These are phyloP conservation scores for Trifolium dubium DNA, from an alignment of 306 rosid species.

Conservation along the genomic window DNA sequence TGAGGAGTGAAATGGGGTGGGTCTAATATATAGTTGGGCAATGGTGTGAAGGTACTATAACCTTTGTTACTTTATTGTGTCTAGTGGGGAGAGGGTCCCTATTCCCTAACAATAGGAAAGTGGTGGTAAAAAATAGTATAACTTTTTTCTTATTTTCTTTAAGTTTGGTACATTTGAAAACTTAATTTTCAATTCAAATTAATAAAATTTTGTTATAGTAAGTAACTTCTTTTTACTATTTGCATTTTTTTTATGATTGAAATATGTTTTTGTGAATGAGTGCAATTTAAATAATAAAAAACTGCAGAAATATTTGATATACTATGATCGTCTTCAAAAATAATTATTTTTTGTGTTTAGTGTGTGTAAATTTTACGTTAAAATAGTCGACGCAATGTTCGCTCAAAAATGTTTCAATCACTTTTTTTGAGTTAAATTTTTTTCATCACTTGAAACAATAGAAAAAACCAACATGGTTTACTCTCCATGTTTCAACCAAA, in stretches of 20 bases:
- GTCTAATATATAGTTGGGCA: constrained; percentile 65
- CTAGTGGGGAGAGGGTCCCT: constrained; percentile 36
- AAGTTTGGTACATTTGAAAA: constrained; percentile 9
- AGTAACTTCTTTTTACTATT: too few relatives aligned
- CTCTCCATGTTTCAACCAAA: neutral
- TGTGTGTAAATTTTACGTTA: too few relatives aligned
- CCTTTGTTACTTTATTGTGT: constrained; percentile 18
- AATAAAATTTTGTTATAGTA: too few relatives aligned
- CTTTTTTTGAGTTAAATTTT: neutral
- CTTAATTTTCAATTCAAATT: neutral
- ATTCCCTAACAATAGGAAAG: constrained; percentile 28
- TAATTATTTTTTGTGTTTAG: too few relatives aligned
- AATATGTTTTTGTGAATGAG: too few relatives aligned
- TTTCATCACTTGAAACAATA: neutral
- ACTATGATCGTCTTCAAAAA: too few relatives aligned
- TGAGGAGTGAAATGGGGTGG: constrained; percentile 45
- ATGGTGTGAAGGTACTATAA: constrained; percentile 8
- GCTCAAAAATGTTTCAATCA: too few relatives aligned
- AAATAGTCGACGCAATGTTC: too few relatives aligned
- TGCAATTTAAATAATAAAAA: too few relatives aligned
- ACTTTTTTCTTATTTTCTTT: constrained; percentile 24
- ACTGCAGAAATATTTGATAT: too few relatives aligned
- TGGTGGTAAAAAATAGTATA: constrained; percentile 22
- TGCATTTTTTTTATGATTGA: too few relatives aligned
- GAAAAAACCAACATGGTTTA: neutral